Evolutionary conservation across 257 asterid genomes (phyloP).

Genomic region (Solanum paucissectum): DNA sequence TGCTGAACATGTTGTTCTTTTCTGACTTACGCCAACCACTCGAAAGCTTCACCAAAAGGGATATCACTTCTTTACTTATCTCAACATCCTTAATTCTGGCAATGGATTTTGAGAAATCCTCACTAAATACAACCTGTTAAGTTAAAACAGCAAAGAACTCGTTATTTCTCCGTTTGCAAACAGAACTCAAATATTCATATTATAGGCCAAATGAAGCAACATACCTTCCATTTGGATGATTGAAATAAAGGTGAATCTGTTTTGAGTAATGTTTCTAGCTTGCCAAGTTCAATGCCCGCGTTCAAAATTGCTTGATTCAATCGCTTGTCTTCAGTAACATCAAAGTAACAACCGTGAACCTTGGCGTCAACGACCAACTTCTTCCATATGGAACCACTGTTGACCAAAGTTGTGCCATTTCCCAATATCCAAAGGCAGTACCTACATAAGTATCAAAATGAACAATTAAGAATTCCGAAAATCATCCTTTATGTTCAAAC

Average conservation of each 20-base stretch:
- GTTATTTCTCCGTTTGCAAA: neutral
- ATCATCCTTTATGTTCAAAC: neutral
- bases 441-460: constrained; percentile 10
- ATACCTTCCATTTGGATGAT: neutral
- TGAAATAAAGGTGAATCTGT: constrained; percentile 12
- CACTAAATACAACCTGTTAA: constrained; percentile 25
- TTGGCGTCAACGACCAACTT: constrained; percentile 38
- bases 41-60: constrained; percentile 35
- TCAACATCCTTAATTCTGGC: constrained; percentile 3
- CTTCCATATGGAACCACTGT: constrained; percentile 54
- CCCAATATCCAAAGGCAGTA: constrained; percentile 70
- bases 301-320: constrained; percentile 27
- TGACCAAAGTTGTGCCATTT: constrained; percentile 37
- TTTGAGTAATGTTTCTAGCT: constrained; percentile 14
- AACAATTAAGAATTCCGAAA: neutral
- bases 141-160: neutral
- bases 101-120: constrained; percentile 27
- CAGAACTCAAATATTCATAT: neutral
- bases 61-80: constrained; percentile 14
- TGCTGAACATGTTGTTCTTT: neutral
- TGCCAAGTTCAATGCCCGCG: neutral
- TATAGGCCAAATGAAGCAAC: neutral
- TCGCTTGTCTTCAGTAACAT: constrained; percentile 29
- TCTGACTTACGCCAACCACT: constrained; percentile 38
- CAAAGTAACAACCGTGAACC: constrained; percentile 42